Evolutionary conservation across 352 stramenopile species (phyloP).

Genomic region (Pythium volutum): DNA sequence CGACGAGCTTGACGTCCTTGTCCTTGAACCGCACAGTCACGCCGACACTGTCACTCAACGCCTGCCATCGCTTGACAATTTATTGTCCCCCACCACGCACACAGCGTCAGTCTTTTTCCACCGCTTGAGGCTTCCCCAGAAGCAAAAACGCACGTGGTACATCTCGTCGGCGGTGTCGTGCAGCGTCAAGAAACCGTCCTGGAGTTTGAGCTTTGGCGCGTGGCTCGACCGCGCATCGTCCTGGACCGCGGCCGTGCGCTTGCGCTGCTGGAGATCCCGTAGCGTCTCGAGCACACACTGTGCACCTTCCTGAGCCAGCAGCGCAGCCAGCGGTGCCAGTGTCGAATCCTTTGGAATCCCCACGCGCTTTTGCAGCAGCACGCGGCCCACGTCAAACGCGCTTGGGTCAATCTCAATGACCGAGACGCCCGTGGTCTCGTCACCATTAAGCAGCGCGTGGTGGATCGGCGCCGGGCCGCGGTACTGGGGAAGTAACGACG

Average conservation of each 20-base stretch:
- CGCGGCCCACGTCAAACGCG: constrained; percentile 79
- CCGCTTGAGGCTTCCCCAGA: neutral
- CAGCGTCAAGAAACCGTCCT: constrained; percentile 56
- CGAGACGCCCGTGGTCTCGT: constrained; percentile 70
- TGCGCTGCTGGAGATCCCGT: constrained; percentile 39
- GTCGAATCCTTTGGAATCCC: constrained; percentile 51
- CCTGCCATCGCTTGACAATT: constrained; percentile 57
- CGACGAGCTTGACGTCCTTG: constrained; percentile 69
- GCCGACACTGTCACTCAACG: constrained; percentile 71
- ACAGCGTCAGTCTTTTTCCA: neutral
- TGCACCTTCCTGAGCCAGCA: constrained; percentile 54
- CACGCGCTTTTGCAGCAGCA: constrained; percentile 54
- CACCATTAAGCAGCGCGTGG: constrained; percentile 79
- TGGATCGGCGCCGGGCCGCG: constrained; percentile 83
- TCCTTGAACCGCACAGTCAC: constrained; percentile 59
- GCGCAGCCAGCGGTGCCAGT: constrained; percentile 24
- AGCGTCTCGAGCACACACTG: constrained; percentile 73
- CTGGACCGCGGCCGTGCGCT: constrained; percentile 46
- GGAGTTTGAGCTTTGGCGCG: constrained; percentile 63
- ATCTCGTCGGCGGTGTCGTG: constrained; percentile 48
- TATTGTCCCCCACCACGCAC: neutral
- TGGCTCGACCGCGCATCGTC: constrained; percentile 53
- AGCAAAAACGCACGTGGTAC: constrained; percentile 45
- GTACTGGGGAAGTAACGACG: constrained; percentile 85
- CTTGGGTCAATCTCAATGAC: constrained; percentile 86